These are phyloP conservation scores for Neurospora sp. DNA, from an alignment of 495 filamentous ascomycete species.

Conservation along the genomic window DNA sequence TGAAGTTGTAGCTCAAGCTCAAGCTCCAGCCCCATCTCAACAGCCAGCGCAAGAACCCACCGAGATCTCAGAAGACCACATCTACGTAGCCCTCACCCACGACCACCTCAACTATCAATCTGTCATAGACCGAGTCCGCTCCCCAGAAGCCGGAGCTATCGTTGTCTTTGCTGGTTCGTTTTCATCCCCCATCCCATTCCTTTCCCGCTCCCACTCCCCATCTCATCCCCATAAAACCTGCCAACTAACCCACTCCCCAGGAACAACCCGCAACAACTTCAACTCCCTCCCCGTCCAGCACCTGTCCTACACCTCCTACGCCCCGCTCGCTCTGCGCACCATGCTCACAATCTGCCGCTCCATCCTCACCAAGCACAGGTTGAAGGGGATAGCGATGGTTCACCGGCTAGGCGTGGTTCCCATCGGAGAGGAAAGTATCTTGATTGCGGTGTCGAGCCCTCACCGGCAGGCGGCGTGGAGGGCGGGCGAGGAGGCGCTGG, in stretches of 20 bases:
- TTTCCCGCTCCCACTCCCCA: background rate
- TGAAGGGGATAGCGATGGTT: constrained; percentile 64
- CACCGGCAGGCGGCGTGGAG: constrained; percentile 86
- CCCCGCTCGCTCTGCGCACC: constrained; percentile 62
- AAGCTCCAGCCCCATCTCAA: background rate
- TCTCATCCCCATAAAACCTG: constrained; percentile 3
- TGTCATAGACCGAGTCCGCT: constrained; percentile 58
- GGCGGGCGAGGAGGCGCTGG: constrained; percentile 82
- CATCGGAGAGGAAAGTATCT: constrained; percentile 82
- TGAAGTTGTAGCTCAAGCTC: background rate
- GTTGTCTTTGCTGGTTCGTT: constrained; percentile 68
- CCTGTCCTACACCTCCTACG: constrained; percentile 77
- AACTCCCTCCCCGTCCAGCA: constrained; percentile 59
- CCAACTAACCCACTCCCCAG: constrained; percentile 21
- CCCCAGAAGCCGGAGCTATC: constrained; percentile 76
- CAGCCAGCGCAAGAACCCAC: background rate
- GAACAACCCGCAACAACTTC: constrained; percentile 85
- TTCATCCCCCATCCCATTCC: background rate
- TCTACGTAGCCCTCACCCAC: constrained; percentile 55
- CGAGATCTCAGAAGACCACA: constrained; percentile 17
- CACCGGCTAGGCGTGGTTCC: constrained; percentile 84
- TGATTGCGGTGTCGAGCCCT: constrained; percentile 75
- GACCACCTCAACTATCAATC: constrained; percentile 46
- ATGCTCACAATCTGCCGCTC: constrained; percentile 56
- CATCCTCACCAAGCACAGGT: constrained; percentile 46